Evolutionary conservation across 2,329 filamentous ascomycete genomes (phyloP).

Genomic region (Clarireedia hainanense): DNA sequence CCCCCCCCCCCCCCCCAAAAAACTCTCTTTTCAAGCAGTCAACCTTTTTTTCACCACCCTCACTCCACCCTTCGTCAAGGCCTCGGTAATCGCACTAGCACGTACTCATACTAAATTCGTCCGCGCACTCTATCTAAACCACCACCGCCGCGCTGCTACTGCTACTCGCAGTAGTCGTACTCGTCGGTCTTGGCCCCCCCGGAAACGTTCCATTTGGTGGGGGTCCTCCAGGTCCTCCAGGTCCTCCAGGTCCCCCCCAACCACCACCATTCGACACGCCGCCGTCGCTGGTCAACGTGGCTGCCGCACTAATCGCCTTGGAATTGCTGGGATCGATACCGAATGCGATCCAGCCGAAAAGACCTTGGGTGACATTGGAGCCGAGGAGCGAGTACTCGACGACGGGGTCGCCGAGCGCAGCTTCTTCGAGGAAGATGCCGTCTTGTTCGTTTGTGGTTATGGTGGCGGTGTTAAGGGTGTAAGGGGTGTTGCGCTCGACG

Average conservation of each 20-base stretch:
- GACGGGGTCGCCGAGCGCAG: slow-evolving; percentile 36
- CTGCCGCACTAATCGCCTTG: background rate
- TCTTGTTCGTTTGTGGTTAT: slow-evolving; percentile 44
- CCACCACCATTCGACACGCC: background rate
- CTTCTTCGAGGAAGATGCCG: slow-evolving; percentile 1
- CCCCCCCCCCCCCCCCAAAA: too few species aligned
- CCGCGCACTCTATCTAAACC: too few species aligned
- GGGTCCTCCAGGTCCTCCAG: background rate
- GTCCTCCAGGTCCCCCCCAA: background rate
- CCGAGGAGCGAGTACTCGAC: slow-evolving; percentile 46
- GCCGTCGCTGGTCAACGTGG: background rate
- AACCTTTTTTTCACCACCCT: too few species aligned
- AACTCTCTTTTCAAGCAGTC: too few species aligned
- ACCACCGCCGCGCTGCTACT: background rate
- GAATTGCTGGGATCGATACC: slow-evolving; percentile 33
- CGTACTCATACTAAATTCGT: too few species aligned
- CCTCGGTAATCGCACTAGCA: too few species aligned
- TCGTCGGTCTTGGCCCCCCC: background rate
- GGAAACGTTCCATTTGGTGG: background rate
- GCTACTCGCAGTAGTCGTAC: background rate
- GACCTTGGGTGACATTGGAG: slow-evolving; percentile 37
- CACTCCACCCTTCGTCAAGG: too few species aligned
- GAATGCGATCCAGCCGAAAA: slow-evolving; percentile 42
- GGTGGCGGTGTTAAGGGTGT: slow-evolving; percentile 38
- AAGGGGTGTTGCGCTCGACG: slow-evolving; percentile 42